phyloP scores from a whole-genome alignment of 345 rosid genomes.

The Theobroma cacao region DNA sequence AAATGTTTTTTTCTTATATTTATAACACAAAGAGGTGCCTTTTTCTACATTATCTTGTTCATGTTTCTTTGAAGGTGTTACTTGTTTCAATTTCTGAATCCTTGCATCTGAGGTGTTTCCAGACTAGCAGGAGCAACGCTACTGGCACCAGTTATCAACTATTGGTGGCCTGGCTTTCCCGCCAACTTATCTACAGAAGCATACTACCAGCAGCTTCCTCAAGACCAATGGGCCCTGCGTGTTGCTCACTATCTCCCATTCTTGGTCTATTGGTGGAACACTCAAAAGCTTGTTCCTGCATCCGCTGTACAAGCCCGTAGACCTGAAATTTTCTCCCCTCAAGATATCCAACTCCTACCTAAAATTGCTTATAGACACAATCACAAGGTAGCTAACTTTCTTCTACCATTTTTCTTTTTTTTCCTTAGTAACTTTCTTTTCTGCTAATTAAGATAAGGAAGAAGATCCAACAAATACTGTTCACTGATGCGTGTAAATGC shows the following conservation, averaged over 20 bases:
- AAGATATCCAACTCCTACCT: slow-evolving; percentile 32
- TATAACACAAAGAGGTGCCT: background rate
- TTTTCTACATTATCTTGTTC: background rate
- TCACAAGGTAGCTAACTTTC: slow-evolving; percentile 21
- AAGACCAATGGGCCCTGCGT: slow-evolving; percentile 55
- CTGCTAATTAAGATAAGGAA: background rate
- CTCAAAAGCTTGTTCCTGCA: slow-evolving; percentile 44
- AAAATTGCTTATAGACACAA: slow-evolving; percentile 14
- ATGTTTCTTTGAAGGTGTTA: background rate
- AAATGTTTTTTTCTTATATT: background rate
- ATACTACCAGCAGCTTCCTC: slow-evolving; percentile 24
- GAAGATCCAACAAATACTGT: background rate
- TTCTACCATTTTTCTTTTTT: background rate
- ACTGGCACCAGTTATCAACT: slow-evolving; percentile 43
- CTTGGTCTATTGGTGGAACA: slow-evolving; percentile 63
- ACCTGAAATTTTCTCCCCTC: slow-evolving; percentile 30
- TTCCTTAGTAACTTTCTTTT: background rate
- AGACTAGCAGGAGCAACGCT: slow-evolving; percentile 60
- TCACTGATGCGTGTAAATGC: background rate
- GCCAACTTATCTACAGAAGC: slow-evolving; percentile 35
- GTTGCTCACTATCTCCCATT: slow-evolving; percentile 51
- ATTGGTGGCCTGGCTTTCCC: slow-evolving; percentile 64
- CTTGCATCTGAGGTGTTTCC: background rate
- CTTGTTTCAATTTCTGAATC: background rate
- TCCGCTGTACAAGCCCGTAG: slow-evolving; percentile 28